These are phyloP conservation scores for Pleurotus cornucopiae DNA, from an alignment of 768 basidiomycete species.

Conservation along the genomic window DNA sequence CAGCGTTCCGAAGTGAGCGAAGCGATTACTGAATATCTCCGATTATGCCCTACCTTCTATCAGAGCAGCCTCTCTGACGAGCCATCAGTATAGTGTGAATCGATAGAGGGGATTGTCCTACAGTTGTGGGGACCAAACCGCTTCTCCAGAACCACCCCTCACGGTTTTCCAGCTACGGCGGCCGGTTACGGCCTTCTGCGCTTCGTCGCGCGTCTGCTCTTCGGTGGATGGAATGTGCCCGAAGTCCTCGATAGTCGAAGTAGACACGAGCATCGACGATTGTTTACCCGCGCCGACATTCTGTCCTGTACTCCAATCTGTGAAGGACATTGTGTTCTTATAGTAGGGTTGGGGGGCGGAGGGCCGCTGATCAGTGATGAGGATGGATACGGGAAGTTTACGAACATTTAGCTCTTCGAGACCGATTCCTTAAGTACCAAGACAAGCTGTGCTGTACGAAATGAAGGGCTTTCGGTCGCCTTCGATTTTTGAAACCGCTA, in stretches of 20 bases:
- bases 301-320: slow-evolving; percentile 3
- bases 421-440: not conserved
- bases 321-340: slow-evolving; percentile 2
- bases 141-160: slow-evolving; percentile 40
- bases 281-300: slow-evolving; percentile 9
- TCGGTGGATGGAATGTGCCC: slow-evolving; percentile 36
- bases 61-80: slow-evolving; percentile 42
- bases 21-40: not conserved
- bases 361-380: not conserved
- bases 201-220: slow-evolving; percentile 23
- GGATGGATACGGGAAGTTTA: not conserved
- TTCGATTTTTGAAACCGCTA: not conserved
- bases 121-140: slow-evolving; percentile 58
- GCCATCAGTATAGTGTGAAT: not conserved
- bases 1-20: not conserved
- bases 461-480: not conserved
- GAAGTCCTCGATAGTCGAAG: slow-evolving; percentile 36
- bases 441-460: not conserved
- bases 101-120: slow-evolving; percentile 10
- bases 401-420: not conserved
- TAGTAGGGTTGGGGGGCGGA: not conserved
- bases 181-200: slow-evolving; percentile 37
- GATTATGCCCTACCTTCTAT: slow-evolving; percentile 39
- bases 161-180: slow-evolving; percentile 54
- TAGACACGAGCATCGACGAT: slow-evolving; percentile 23